Evolutionary conservation across 2,329 filamentous ascomycete genomes (phyloP).

Genomic region (Claviceps lovelessii): DNA sequence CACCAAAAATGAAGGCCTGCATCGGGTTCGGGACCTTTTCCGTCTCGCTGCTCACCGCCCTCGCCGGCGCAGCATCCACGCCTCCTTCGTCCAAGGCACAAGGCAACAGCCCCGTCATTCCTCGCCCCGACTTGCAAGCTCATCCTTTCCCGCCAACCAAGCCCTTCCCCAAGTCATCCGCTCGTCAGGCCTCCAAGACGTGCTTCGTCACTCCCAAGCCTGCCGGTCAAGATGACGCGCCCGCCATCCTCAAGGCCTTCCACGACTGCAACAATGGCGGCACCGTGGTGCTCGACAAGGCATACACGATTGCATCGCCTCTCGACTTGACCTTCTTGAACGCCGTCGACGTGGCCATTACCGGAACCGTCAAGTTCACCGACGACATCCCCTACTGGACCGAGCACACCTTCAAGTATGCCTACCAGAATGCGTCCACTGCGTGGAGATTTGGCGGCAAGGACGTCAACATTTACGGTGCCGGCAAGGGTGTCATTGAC

Average conservation of each 20-base stretch:
- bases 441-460: constrained; percentile 20
- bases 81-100: background rate
- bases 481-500: constrained; percentile 29
- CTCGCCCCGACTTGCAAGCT: background rate
- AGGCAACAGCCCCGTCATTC: background rate
- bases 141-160: background rate
- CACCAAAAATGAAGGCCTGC: background rate
- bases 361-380: constrained; percentile 45
- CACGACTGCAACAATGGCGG: constrained; percentile 45
- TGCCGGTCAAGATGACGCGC: background rate
- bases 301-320: constrained; percentile 49
- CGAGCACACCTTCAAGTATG: constrained; percentile 45
- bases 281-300: constrained; percentile 42
- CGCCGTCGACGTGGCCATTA: constrained; percentile 44
- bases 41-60: background rate
- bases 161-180: background rate
- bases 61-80: background rate
- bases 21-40: background rate
- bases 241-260: background rate
- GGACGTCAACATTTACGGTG: constrained; percentile 50
- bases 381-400: constrained; percentile 58
- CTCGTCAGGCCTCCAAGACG: background rate
- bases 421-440: constrained; percentile 48
- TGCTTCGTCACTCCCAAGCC: background rate
- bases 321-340: constrained; percentile 51